Evolutionary conservation across 2,329 filamentous ascomycete genomes (phyloP), one percentile per base, ranked within the genome.

Genomic region (Keithomyces neogunnii): DNA sequence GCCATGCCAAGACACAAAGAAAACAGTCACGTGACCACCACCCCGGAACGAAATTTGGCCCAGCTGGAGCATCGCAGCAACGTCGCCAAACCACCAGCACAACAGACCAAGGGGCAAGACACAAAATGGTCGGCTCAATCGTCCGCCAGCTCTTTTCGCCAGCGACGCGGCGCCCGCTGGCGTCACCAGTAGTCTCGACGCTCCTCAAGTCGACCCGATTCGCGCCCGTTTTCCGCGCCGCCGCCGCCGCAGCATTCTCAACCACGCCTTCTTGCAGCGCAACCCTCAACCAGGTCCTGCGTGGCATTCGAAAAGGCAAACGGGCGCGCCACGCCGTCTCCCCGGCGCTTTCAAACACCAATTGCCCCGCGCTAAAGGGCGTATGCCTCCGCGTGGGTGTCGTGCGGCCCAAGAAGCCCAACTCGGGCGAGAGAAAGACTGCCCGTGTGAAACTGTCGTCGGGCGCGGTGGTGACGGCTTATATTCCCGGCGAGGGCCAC

Each of bases 371-470:
- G 65, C 85, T 96, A 73, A 97, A 97, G 76, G 93, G 92, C 60
- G 93, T 99, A 38, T 97, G 93, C 69, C 74, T 99, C 57, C 91
- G 95, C 67, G 93, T 97, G 54, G 90, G 89, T 63, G 88, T 91
- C 61, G 90, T 88, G 61, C 90, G 93, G 64, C 93, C 93, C 51
- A 99, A 99, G 84, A 99, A 99, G 73, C 93, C 93, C 58, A 99
- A 99, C 71, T 99, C 93, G 31, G 93, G 91, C 51, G 90, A 97
- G 77, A 80, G 93, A 57, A 99, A 99, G 77, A 93, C 89, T 52
- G 92, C 92, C 3, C 89, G 92, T 76, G 86, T 99, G 26, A 79
- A 91, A 60, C 75, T 99, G 66, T 93, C 88, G 54, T 91, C 82
- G 57, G 93, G 93, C 51, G 89, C 84, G 65, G 80, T 95, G 53